Evolutionary conservation across 129 eudicot genomes (phyloP).

Genomic region (Deinandra increscens): DNA sequence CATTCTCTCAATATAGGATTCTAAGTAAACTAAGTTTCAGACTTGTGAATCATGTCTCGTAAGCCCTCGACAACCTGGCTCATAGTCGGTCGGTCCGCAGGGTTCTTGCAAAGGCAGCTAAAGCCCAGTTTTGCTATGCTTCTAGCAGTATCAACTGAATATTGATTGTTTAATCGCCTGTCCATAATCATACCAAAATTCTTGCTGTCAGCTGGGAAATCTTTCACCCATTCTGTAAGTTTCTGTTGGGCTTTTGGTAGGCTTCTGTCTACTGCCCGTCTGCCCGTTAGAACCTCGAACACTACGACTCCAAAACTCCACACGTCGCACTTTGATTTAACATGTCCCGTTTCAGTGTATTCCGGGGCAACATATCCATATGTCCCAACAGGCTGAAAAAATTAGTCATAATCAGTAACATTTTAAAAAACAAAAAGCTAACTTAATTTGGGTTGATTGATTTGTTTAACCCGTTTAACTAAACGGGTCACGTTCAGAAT

Average conservation of each 20-base stretch:
- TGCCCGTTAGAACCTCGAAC: constrained; percentile 67
- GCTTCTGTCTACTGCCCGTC: constrained; percentile 56
- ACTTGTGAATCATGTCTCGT: constrained; percentile 41
- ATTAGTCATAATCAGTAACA: background rate
- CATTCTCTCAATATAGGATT: too few species aligned
- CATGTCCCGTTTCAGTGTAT: constrained; percentile 65
- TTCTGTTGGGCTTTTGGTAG: constrained; percentile 55
- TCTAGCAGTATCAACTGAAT: constrained; percentile 50
- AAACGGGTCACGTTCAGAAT: background rate
- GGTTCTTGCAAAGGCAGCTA: constrained; percentile 57
- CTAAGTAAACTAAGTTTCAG: constrained; percentile 33
- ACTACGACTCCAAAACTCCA: constrained; percentile 84
- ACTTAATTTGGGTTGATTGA: too few species aligned
- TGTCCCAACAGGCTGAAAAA: constrained; percentile 70
- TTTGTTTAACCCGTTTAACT: too few species aligned
- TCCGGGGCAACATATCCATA: constrained; percentile 89
- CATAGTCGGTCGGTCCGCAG: constrained; percentile 61
- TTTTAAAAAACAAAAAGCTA: too few species aligned
- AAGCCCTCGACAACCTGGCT: constrained; percentile 54
- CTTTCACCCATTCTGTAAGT: constrained; percentile 74
- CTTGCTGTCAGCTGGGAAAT: constrained; percentile 54
- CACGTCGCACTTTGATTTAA: constrained; percentile 64
- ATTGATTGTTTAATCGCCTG: constrained; percentile 49
- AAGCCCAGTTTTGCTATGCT: constrained; percentile 55
- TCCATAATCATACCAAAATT: constrained; percentile 68